These are phyloP conservation scores for Pichia deserticola DNA, from an alignment of 805 yeast genomes.

Conservation along the genomic window DNA sequence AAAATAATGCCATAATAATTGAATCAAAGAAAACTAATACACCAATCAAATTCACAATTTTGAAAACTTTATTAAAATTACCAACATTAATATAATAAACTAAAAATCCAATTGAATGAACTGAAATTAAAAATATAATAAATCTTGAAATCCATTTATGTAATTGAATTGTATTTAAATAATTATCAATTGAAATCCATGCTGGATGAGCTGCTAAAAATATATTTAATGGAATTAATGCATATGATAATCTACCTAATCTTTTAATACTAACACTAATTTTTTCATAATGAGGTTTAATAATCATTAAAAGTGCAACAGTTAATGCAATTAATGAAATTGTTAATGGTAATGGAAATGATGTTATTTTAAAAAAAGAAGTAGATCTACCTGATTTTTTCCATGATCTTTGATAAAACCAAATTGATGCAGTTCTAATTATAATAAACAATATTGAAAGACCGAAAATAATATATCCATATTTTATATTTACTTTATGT, in stretches of 20 bases:
- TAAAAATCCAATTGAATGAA: slow-evolving; percentile 50
- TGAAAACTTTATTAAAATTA: slow-evolving; percentile 31
- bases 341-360: slow-evolving; percentile 10
- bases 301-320: background rate
- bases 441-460: slow-evolving; percentile 35
- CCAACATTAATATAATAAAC: slow-evolving; percentile 35
- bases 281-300: slow-evolving; percentile 27
- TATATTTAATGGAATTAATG: slow-evolving; percentile 50
- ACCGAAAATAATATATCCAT: slow-evolving; percentile 47
- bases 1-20: slow-evolving; percentile 32
- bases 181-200: slow-evolving; percentile 39
- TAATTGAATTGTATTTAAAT: slow-evolving; percentile 45
- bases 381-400: slow-evolving; percentile 32
- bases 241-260: slow-evolving; percentile 54
- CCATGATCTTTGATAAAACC: slow-evolving; percentile 32
- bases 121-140: slow-evolving; percentile 35
- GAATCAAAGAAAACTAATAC: slow-evolving; percentile 33
- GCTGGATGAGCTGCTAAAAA: slow-evolving; percentile 50
- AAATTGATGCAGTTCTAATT: slow-evolving; percentile 28
- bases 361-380: slow-evolving; percentile 25
- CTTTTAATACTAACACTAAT: slow-evolving; percentile 41
- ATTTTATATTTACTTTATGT: slow-evolving; percentile 51
- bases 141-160: slow-evolving; percentile 71
- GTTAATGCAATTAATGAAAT: background rate
- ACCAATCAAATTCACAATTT: slow-evolving; percentile 45